Percentiles rank a stretch among this genome's conserved stretches.
Evolutionary conservation across 1,139 yeast species (phyloP).

Genomic region (Fermentozyma sake): DNA sequence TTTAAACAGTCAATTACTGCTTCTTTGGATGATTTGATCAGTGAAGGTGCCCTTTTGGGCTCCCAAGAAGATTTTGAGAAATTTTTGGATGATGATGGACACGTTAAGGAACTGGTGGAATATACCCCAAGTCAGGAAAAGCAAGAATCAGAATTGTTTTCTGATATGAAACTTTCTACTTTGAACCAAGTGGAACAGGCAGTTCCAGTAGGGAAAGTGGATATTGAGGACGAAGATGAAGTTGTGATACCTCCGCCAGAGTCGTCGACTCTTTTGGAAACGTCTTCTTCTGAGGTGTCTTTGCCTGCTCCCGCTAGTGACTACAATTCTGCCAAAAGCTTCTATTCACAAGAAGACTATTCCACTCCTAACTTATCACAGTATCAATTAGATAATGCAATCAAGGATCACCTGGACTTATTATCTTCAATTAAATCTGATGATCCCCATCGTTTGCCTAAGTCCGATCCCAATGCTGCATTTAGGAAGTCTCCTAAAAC

Average conservation of each 20-base stretch:
- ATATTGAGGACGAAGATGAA: neutral
- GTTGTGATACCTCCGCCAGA: no score
- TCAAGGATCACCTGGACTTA: slow-evolving; percentile 34
- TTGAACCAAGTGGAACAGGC: neutral
- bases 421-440: slow-evolving; percentile 32
- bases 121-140: slow-evolving; percentile 11
- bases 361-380: slow-evolving; percentile 48
- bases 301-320: slow-evolving; percentile 1
- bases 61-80: slow-evolving; percentile 54
- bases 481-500: slow-evolving; percentile 1
- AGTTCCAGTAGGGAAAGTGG: neutral
- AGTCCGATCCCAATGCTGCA: slow-evolving; percentile 4
- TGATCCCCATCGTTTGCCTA: slow-evolving; percentile 39
- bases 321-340: slow-evolving; percentile 4
- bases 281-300: neutral
- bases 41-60: slow-evolving; percentile 57
- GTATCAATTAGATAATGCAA: slow-evolving; percentile 41
- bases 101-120: slow-evolving; percentile 44
- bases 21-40: slow-evolving; percentile 52
- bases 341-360: slow-evolving; percentile 26
- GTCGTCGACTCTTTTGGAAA: no score
- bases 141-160: neutral
- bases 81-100: slow-evolving; percentile 49
- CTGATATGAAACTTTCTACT: neutral
- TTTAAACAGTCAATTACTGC: slow-evolving; percentile 26